A percentile compares a stretch with the other conserved stretches of the same genome.
phyloP scores from a whole-genome alignment of 257 asterid species.

The Mitragyna speciosa region DNA sequence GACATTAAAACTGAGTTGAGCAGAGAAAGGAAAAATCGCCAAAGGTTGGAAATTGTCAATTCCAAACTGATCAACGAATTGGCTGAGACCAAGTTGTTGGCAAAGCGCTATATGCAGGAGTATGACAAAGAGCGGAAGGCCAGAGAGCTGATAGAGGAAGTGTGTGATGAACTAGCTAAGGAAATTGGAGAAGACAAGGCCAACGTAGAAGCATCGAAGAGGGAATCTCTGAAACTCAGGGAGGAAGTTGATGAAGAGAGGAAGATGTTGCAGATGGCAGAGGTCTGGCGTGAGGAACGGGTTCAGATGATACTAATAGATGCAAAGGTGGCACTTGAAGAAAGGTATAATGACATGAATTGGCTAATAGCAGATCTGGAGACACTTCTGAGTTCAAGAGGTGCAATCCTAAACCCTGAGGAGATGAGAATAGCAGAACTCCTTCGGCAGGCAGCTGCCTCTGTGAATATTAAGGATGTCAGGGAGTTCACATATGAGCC shows the following conservation, averaged over 20 bases:
- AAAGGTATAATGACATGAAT: constrained; percentile 55
- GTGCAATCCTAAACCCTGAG: constrained; percentile 31
- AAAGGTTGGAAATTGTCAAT: constrained; percentile 54
- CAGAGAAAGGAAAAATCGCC: constrained; percentile 58
- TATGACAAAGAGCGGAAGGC: constrained; percentile 62
- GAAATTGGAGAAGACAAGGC: constrained; percentile 69
- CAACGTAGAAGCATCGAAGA: constrained; percentile 55
- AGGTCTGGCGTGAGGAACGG: constrained; percentile 81
- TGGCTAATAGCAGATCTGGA: constrained; percentile 48
- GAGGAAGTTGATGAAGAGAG: constrained; percentile 78
- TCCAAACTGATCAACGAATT: constrained; percentile 60
- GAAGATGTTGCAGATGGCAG: constrained; percentile 75
- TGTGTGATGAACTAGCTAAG: constrained; percentile 70
- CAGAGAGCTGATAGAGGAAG: constrained; percentile 66
- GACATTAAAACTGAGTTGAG: constrained; percentile 51
- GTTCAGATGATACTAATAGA: constrained; percentile 71
- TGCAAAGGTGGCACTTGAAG: constrained; percentile 71
- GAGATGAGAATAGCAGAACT: constrained; percentile 51
- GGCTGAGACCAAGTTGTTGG: constrained; percentile 55
- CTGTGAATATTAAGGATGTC: constrained; percentile 51
- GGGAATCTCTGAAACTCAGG: constrained; percentile 46
- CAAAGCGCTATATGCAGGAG: constrained; percentile 53
- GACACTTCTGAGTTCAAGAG: constrained; percentile 36
- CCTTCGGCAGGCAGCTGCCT: constrained; percentile 44
- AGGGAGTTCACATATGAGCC: constrained; percentile 59